A percentile compares a stretch with the other conserved stretches of the same genome.
These are phyloP conservation scores for Cladosporium sp. DNA, from an alignment of 2,329 filamentous ascomycete species.

Conservation along the genomic window DNA sequence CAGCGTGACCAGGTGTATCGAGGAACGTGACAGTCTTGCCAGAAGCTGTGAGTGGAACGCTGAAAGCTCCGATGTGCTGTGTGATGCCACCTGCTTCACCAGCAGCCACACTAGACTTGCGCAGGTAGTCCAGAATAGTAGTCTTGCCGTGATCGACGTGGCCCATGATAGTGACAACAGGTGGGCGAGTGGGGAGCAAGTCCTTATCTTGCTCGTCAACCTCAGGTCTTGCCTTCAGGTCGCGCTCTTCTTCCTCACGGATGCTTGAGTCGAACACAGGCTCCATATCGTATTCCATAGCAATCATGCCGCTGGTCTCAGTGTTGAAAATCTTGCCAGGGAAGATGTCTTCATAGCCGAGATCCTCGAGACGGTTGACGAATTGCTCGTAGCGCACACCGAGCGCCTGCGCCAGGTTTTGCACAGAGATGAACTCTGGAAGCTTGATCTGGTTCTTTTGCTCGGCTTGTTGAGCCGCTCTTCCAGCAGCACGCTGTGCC, in stretches of 20 bases:
- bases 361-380: constrained; percentile 67
- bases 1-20: constrained; percentile 93
- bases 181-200: constrained; percentile 68
- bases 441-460: constrained; percentile 64
- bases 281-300: constrained; percentile 88
- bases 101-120: constrained; percentile 86
- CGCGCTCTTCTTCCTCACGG: constrained; percentile 55
- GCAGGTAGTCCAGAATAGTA: constrained; percentile 86
- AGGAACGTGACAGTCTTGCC: constrained; percentile 86
- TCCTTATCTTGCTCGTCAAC: constrained; percentile 60
- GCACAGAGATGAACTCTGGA: constrained; percentile 88
- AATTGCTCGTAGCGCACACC: constrained; percentile 69
- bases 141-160: constrained; percentile 99
- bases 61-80: constrained; percentile 97
- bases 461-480: constrained; percentile 27
- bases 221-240: constrained; percentile 66
- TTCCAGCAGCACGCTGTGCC: constrained; percentile 22
- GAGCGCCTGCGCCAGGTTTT: constrained; percentile 71
- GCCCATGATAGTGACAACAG: constrained; percentile 98
- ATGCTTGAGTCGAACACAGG: constrained; percentile 58
- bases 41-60: constrained; percentile 67
- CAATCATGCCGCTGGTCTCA: constrained; percentile 84
- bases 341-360: constrained; percentile 84
- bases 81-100: constrained; percentile 95
- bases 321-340: constrained; percentile 83